Evolutionary conservation across 225 moss, liverwort and hornwort genomes (phyloP).

Genomic region (Bryum argenteum): DNA sequence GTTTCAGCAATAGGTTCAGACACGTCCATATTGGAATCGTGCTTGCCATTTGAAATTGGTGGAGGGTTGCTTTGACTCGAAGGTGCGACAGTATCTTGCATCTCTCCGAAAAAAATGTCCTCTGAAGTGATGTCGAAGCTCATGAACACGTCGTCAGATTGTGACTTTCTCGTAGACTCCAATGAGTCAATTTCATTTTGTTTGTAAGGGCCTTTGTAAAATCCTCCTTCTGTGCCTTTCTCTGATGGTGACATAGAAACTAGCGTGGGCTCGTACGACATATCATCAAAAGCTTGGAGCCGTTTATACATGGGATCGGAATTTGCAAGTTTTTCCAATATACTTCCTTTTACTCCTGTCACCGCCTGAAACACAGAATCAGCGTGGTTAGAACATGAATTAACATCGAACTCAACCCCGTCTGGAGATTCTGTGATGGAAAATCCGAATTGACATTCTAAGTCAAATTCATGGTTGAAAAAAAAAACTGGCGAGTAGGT

Average conservation of each 20-base stretch:
- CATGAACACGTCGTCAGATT: constrained; percentile 23
- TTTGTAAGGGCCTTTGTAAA: constrained; percentile 26
- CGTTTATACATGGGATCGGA: constrained; percentile 55
- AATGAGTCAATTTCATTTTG: constrained; percentile 33
- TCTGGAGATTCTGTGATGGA: background rate
- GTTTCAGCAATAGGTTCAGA: constrained; percentile 12
- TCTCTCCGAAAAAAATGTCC: constrained; percentile 20
- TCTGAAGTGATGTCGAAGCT: constrained; percentile 25
- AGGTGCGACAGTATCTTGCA: constrained; percentile 9
- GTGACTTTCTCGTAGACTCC: constrained; percentile 36
- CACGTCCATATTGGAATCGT: constrained; percentile 1
- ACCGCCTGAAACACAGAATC: constrained; percentile 45
- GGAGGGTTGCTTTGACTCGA: constrained; percentile 13
- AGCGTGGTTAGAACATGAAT: constrained; percentile 3
- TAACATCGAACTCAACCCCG: background rate
- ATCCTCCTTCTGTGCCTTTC: constrained; percentile 10
- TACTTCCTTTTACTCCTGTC: constrained; percentile 48
- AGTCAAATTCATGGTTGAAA: background rate
- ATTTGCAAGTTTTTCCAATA: constrained; percentile 49
- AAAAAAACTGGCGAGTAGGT: background rate
- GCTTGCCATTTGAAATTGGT: constrained; percentile 9
- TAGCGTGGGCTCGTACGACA: constrained; percentile 26
- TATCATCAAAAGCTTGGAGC: constrained; percentile 43
- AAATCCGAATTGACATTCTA: background rate
- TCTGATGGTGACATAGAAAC: constrained; percentile 31